Evolutionary conservation across 306 rosid genomes (phyloP), one percentile per base, ranked within the genome.

Genomic region (Chamaecrista fasciculata): DNA sequence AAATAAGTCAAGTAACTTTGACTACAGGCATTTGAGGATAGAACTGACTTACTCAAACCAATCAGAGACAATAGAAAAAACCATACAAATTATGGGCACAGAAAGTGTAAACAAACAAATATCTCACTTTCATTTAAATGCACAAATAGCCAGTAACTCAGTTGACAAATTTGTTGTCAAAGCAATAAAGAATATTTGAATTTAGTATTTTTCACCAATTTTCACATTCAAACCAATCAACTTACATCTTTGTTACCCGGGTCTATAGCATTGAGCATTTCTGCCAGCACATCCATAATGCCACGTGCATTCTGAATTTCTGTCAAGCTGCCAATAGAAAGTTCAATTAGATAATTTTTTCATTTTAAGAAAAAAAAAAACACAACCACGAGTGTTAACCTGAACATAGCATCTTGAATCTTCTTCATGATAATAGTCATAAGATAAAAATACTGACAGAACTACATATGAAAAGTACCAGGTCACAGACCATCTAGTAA

Each of bases 271-370:
- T 23, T 95, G 36, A 91, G 91, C 97, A 95, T 95, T 78, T 95
- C 99, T 7, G 92, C 62, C 67, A 95, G 92, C 70, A 95, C 97
- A 74, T 95, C 99, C 97, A 91, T 84, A 69, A 95, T 87, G 56
- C 97, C 97, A 49, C 92, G 87, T 63, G 96, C 97, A 83, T 95
- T 95, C 84, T 95, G 99, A 80, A 95, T 83, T 91, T 95, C 99
- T 3, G 92, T 63, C 86, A 91, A 70, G 73, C 99, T 95, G 82
- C 55, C 36, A 70, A 80, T n/a, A 76, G 34, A 79, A 69, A 55
- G 11, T 67, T 58, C 55, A 47, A 72, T 76, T 43, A 39, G 70
- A n/a, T n/a, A n/a, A n/a, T n/a, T n/a, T n/a, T n/a, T n/a, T n/a
- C n/a, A n/a, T n/a, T n/a, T n/a, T n/a, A n/a, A n/a, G n/a, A n/a